Conservation (phyloP, 2,329 filamentous ascomycete species). For the Aspergillus costaricaensis region DNA sequence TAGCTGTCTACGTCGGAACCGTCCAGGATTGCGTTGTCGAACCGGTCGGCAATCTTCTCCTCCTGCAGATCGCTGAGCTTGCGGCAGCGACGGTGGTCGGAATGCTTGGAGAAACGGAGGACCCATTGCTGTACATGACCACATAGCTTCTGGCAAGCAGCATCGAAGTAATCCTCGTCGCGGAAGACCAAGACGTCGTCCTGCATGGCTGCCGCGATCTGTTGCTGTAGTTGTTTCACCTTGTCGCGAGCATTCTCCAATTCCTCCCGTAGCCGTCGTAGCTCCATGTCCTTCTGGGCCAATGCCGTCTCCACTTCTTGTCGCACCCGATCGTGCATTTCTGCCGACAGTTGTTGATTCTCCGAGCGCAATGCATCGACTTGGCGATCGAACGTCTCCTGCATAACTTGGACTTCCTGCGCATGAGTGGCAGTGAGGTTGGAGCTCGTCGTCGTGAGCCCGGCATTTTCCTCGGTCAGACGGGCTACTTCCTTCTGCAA, state of each 20-base stretch:
- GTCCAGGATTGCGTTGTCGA: slow-evolving; percentile 93
- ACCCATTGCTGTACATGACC: slow-evolving; percentile 98
- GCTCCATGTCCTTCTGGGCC: slow-evolving; percentile 81
- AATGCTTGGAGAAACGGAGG: slow-evolving; percentile 95
- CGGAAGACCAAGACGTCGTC: slow-evolving; percentile 77
- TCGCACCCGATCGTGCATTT: slow-evolving; percentile 63
- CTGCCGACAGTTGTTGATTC: slow-evolving; percentile 63
- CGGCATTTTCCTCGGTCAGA: slow-evolving; percentile 79
- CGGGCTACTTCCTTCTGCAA: slow-evolving; percentile 80
- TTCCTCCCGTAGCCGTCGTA: slow-evolving; percentile 74
- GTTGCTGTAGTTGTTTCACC: slow-evolving; percentile 60
- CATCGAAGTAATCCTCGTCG: slow-evolving; percentile 95
- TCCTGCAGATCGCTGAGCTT: slow-evolving; percentile 81
- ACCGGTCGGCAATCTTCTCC: slow-evolving; percentile 88
- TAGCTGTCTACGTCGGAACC: slow-evolving; percentile 89
- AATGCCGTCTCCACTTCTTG: slow-evolving; percentile 65
- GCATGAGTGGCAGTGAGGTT: slow-evolving; percentile 75
- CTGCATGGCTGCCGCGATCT: slow-evolving; percentile 59
- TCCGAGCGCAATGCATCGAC: slow-evolving; percentile 68
- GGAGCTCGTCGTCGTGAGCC: slow-evolving; percentile 73
- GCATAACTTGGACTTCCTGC: slow-evolving; percentile 66
- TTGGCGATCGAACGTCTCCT: slow-evolving; percentile 65
- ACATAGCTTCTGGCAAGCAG: slow-evolving; percentile 89
- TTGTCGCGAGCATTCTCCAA: slow-evolving; percentile 70
- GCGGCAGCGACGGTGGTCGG: slow-evolving; percentile 84